Evolutionary conservation across 768 basidiomycete species (phyloP).

Genomic region (Boletus eberwhitei): DNA sequence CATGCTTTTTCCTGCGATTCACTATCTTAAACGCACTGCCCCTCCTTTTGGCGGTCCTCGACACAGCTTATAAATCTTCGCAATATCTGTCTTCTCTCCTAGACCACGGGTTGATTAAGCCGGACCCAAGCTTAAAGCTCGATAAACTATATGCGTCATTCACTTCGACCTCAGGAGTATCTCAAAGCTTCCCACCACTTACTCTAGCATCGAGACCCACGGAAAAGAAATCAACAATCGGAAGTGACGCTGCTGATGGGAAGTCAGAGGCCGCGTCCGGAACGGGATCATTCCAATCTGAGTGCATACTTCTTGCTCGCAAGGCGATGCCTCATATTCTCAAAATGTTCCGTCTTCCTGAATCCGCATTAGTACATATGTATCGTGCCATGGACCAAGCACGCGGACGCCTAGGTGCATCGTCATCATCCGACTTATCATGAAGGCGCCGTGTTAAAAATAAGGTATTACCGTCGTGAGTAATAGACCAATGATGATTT

Average conservation of each 20-base stretch:
- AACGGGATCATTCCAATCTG: constrained; percentile 6
- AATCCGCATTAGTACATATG: constrained; percentile 46
- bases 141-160: constrained; percentile 52
- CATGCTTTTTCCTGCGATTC: not conserved
- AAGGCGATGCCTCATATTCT: constrained; percentile 54
- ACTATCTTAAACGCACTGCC: not conserved
- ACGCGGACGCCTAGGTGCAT: constrained; percentile 27
- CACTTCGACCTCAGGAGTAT: constrained; percentile 16
- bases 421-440: constrained; percentile 1
- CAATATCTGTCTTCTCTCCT: constrained; percentile 63
- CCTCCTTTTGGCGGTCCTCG: not conserved
- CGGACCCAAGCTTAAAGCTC: constrained; percentile 50
- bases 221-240: constrained; percentile 1
- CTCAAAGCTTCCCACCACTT: constrained; percentile 4
- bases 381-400: constrained; percentile 66
- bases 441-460: not conserved
- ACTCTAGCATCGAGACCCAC: constrained; percentile 9
- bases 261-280: constrained; percentile 1
- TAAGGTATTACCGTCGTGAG: constrained; percentile 5
- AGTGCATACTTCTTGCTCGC: constrained; percentile 45
- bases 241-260: not conserved
- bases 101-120: constrained; percentile 51
- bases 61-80: constrained; percentile 64
- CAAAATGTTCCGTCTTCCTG: constrained; percentile 42
- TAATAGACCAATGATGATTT: constrained; percentile 9